Evolutionary conservation across 2,329 filamentous ascomycete species (phyloP).

Genomic region (Pseudocercospora eumusae): DNA sequence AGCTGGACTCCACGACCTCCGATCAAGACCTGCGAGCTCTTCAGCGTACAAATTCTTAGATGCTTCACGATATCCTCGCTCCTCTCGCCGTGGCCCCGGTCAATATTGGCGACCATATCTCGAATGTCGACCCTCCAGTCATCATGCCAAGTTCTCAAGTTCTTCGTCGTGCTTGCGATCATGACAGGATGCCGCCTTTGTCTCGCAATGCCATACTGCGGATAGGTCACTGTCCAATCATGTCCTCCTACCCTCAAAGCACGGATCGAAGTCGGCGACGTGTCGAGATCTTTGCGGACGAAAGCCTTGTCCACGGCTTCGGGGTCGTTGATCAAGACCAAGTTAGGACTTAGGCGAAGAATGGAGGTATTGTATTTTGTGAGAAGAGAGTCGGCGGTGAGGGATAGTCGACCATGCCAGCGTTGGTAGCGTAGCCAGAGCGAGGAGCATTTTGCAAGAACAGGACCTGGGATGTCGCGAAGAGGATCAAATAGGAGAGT

Average conservation of each 20-base stretch:
- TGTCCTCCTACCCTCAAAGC: constrained; percentile 13
- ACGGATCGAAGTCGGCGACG: constrained; percentile 8
- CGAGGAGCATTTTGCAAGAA: neutral
- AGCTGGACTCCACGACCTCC: neutral
- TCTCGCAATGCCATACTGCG: neutral
- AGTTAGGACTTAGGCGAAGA: neutral
- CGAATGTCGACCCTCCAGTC: neutral
- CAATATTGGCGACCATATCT: neutral
- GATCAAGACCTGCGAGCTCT: neutral
- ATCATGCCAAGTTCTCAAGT: neutral
- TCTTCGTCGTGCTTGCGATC: neutral
- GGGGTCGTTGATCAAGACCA: neutral
- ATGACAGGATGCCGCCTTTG: neutral
- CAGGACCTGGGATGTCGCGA: neutral
- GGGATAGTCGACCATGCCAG: neutral
- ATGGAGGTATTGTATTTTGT: neutral
- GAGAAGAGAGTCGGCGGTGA: neutral
- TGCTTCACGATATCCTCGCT: neutral
- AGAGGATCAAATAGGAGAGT: neutral
- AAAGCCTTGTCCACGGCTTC: neutral
- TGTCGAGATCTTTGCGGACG: constrained; percentile 11
- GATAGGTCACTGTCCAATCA: constrained; percentile 14
- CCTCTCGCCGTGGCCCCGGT: neutral
- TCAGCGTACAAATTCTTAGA: neutral
- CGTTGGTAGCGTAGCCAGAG: constrained; percentile 1